These are phyloP conservation scores for Berkeleyomyces rouxiae DNA, from an alignment of 2,329 filamentous ascomycete genomes.

Conservation along the genomic window DNA sequence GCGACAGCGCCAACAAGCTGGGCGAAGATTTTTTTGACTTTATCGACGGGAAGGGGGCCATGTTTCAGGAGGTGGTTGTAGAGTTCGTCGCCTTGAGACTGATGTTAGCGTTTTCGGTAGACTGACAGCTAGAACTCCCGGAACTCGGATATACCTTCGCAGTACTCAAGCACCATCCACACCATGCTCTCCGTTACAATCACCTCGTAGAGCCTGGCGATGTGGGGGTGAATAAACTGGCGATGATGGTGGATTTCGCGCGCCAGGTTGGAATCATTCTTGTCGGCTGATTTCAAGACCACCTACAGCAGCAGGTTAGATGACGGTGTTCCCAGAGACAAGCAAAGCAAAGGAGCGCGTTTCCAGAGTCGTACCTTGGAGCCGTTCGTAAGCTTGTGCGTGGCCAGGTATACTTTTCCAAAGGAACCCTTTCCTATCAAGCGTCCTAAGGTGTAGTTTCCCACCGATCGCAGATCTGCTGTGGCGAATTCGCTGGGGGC, in stretches of 20 bases:
- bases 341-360: neutral
- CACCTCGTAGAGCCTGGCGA: constrained; percentile 90
- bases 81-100: constrained; percentile 63
- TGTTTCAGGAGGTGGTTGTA: constrained; percentile 89
- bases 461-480: constrained; percentile 77
- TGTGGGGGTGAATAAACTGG: constrained; percentile 94
- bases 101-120: neutral
- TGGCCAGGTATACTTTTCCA: constrained; percentile 91
- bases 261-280: constrained; percentile 86
- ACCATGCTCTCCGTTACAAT: constrained; percentile 91
- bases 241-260: constrained; percentile 97
- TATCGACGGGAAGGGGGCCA: constrained; percentile 65
- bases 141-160: constrained; percentile 46
- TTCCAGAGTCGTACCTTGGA: constrained; percentile 55
- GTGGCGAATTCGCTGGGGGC: constrained; percentile 78
- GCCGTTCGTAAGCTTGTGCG: constrained; percentile 94
- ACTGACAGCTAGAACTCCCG: neutral
- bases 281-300: constrained; percentile 94
- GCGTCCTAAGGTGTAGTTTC: constrained; percentile 82
- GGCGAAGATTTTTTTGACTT: constrained; percentile 89
- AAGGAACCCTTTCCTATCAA: constrained; percentile 96
- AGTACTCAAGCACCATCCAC: constrained; percentile 95
- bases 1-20: constrained; percentile 88
- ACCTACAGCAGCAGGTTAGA: constrained; percentile 29
- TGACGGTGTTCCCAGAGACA: neutral